phyloP scores from a whole-genome alignment of 2,329 filamentous ascomycete genomes.

The Aspergillus quadrilineatus region DNA sequence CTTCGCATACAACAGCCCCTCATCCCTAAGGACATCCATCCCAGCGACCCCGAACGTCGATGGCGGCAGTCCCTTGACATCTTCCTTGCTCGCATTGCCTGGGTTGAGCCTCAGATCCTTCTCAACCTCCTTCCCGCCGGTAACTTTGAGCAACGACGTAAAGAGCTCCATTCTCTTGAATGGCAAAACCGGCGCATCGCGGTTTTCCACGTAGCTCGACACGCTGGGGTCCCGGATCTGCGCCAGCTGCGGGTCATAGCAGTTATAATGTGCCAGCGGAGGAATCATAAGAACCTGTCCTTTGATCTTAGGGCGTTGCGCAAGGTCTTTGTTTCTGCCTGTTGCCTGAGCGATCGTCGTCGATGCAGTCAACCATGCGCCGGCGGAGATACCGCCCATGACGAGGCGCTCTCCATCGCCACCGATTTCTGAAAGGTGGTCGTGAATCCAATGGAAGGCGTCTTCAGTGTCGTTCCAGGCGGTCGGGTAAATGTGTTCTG shows the following conservation, averaged over 20 bases:
- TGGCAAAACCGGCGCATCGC: conserved; percentile 52
- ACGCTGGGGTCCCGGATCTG: conserved; percentile 41
- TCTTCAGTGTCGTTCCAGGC: conserved; percentile 56
- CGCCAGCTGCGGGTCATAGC: conserved; percentile 36
- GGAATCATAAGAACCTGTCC: conserved; percentile 57
- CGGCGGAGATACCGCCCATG: conserved; percentile 53
- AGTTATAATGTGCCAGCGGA: conserved; percentile 38
- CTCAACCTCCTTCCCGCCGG: conserved; percentile 27
- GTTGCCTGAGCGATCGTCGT: conserved; percentile 42
- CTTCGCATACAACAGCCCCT: conserved; percentile 50
- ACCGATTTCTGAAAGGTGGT: conserved; percentile 40
- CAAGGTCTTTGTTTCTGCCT: conserved; percentile 20
- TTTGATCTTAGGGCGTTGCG: conserved; percentile 35
- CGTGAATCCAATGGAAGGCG: conserved; percentile 55
- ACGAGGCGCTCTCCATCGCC: conserved; percentile 44
- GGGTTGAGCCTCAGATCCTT: conserved; percentile 44
- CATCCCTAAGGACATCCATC: conserved; percentile 51
- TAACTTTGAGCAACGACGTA: conserved; percentile 25
- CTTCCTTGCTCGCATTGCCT: conserved; percentile 30
- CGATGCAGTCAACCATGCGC: conserved; percentile 46
- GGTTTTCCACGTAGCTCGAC: conserved; percentile 49
- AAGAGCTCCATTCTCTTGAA: conserved; percentile 39
- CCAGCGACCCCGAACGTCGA: conserved; percentile 49
- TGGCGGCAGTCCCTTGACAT: conserved; percentile 45
- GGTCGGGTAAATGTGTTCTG: conserved; percentile 53